These are phyloP conservation scores for Trichoderma atroviride DNA, from an alignment of 2,329 filamentous ascomycete species.

Conservation along the genomic window DNA sequence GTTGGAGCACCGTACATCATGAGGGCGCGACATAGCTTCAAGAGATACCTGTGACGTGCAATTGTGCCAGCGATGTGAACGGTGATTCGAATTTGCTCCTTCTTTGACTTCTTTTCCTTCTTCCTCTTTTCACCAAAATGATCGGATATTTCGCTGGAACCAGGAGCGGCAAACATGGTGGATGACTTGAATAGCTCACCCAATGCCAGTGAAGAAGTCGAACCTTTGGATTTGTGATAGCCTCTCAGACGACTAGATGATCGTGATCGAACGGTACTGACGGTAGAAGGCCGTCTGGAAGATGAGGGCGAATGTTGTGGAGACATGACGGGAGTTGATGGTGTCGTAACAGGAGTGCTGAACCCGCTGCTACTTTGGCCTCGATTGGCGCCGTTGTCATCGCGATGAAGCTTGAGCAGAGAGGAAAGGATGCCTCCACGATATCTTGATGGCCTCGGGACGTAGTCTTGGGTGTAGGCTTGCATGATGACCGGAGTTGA, in stretches of 20 bases:
- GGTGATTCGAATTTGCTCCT: constrained; percentile 51
- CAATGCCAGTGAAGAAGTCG: constrained; percentile 50
- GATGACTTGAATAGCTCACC: constrained; percentile 59
- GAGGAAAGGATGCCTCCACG: constrained; percentile 73
- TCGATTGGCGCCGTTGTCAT: constrained; percentile 43
- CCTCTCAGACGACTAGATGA: constrained; percentile 46
- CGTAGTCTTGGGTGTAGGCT: constrained; percentile 58
- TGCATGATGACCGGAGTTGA: constrained; percentile 48
- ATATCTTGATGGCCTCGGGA: constrained; percentile 68
- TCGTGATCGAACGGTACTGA: constrained; percentile 37
- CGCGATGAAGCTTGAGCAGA: constrained; percentile 69
- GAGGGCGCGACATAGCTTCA: constrained; percentile 80
- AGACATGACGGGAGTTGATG: constrained; percentile 46
- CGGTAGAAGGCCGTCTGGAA: constrained; percentile 46
- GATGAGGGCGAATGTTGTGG: constrained; percentile 46
- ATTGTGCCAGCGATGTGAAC: constrained; percentile 69
- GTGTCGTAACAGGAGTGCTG: constrained; percentile 45
- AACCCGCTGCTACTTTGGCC: constrained; percentile 41
- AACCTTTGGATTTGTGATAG: constrained; percentile 46
- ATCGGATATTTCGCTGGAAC: constrained; percentile 48
- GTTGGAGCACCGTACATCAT: constrained; percentile 92
- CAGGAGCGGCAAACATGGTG: constrained; percentile 54
- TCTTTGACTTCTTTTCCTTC: constrained; percentile 42
- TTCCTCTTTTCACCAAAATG: constrained; percentile 49
- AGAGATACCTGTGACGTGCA: constrained; percentile 77